phyloP scores from a whole-genome alignment of 768 basidiomycete species.

The Leccinum truebloodii region DNA sequence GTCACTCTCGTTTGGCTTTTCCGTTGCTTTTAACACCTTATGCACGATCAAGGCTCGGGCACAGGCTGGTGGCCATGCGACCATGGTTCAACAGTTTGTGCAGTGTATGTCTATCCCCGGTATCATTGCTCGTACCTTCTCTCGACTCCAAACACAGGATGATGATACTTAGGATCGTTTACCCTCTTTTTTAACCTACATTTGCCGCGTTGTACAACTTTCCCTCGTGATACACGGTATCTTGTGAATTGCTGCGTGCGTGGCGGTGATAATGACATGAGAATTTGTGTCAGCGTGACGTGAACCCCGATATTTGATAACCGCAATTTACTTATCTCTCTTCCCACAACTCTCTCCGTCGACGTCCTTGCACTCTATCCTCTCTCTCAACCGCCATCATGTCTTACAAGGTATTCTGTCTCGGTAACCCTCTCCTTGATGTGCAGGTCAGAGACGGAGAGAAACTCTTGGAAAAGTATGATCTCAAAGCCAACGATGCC shows the following conservation, averaged over 20 bases:
- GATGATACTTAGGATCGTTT: conserved; percentile 8
- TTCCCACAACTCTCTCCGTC: conserved; percentile 15
- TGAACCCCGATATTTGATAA: conserved; percentile 3
- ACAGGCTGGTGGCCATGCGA: conserved; percentile 16
- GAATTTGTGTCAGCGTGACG: neutral
- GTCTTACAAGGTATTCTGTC: conserved; percentile 73
- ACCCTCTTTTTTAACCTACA: neutral
- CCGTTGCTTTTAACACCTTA: conserved; percentile 52
- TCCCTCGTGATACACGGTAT: neutral
- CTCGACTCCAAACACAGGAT: conserved; percentile 10
- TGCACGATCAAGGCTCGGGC: conserved; percentile 57
- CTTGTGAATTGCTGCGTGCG: neutral
- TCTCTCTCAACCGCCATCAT: conserved; percentile 43
- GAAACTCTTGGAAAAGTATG: conserved; percentile 83
- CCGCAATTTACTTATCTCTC: neutral
- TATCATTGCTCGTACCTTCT: conserved; percentile 19
- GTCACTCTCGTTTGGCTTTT: conserved; percentile 63
- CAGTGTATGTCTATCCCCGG: conserved; percentile 25
- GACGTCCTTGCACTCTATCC: conserved; percentile 12
- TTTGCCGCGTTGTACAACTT: neutral
- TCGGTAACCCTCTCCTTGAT: conserved; percentile 97
- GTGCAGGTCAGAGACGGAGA: conserved; percentile 91
- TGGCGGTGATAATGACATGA: neutral
- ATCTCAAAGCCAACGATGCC: conserved; percentile 91
- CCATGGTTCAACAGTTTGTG: conserved; percentile 27